phyloP scores from a whole-genome alignment of 495 filamentous ascomycete species.

The Aspergillus cristatus region DNA sequence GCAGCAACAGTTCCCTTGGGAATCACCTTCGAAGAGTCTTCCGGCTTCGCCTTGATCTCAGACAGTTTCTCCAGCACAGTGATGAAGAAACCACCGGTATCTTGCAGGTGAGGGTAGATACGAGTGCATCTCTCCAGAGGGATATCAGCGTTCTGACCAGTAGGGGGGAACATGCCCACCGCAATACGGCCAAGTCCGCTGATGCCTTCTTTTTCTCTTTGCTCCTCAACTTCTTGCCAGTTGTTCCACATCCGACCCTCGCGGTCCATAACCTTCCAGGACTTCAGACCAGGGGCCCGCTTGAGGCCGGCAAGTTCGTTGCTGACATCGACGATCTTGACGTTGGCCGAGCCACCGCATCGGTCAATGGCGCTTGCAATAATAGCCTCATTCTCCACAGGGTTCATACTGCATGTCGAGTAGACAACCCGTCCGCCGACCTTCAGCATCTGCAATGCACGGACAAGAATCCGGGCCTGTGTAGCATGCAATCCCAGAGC shows the following conservation, averaged over 20 bases:
- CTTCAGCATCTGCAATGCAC: conserved; percentile 93
- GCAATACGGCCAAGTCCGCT: conserved; percentile 55
- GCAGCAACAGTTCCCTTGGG: conserved; percentile 43
- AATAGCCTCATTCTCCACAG: conserved; percentile 95
- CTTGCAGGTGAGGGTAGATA: conserved; percentile 88
- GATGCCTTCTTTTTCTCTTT: conserved; percentile 45
- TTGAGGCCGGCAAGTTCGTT: conserved; percentile 67
- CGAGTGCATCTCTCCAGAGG: conserved; percentile 85
- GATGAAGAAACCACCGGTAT: conserved; percentile 97
- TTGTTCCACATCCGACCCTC: conserved; percentile 62
- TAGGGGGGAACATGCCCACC: conserved; percentile 76
- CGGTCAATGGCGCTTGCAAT: conserved; percentile 75
- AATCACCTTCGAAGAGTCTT: conserved; percentile 52
- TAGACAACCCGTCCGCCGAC: conserved; percentile 90
- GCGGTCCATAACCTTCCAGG: conserved; percentile 87
- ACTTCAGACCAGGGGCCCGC: conserved; percentile 58
- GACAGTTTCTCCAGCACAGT: conserved; percentile 81
- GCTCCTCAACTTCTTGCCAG: conserved; percentile 66
- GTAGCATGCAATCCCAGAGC: conserved; percentile 75
- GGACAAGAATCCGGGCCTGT: conserved; percentile 81
- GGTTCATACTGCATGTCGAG: conserved; percentile 97
- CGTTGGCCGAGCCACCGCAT: conserved; percentile 75
- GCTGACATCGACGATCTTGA: conserved; percentile 74
- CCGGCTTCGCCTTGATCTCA: conserved; percentile 79
- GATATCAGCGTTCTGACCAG: conserved; percentile 45